Base-by-base conservation (phyloP, 108 stramenopile species). In the Stephanodiscus triporus region DNA sequence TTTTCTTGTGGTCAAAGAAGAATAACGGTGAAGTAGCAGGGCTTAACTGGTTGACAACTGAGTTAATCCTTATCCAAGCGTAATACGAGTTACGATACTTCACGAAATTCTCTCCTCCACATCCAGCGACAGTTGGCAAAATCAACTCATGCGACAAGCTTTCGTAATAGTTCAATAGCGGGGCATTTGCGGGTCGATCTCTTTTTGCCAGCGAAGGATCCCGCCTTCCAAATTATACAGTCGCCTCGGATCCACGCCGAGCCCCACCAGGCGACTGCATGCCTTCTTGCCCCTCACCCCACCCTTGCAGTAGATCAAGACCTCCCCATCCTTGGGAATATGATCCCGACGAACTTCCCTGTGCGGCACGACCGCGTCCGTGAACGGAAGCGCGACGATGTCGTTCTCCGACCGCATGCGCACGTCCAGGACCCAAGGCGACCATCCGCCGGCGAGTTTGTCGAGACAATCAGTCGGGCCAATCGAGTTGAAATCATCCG, bases 151-250 rank as follows among this genome's bases (percentile, higher is more conserved):
- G 32, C 32, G n/a, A 34, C 5, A 34, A 19, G 32, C 32, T 10
- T 34, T 34, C 32, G 8, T 22, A 6, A 30, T 42, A 66, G 8
- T 36, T 92, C 64, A 97, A 66, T 97, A 97, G 19, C 88, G 85
- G 19, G 97, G 93, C 87, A 97, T 89, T 59, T 82, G 69, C 23
- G 76, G 62, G 75, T 97, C 97, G 26, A 95, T 69, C 49, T 97
- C 95, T 63, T 90, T 84, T 63, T 90, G 93, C 97, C 97, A 97
- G 47, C 86, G 86, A 53, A 95, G 76, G 48, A 97, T 96, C 17
- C 97, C 97, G 24, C 97, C 97, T 11, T 97, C 93, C 45, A 97
- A 76, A 82, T 95, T 93, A 81, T 89, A 95, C 60, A 97, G 73
- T 8, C 93, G 88, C 11, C 69, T 57, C 20, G 86, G 68, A 60